These are phyloP conservation scores for Penicillium brasilianum DNA, from an alignment of 2,329 filamentous ascomycete species.

Conservation along the genomic window DNA sequence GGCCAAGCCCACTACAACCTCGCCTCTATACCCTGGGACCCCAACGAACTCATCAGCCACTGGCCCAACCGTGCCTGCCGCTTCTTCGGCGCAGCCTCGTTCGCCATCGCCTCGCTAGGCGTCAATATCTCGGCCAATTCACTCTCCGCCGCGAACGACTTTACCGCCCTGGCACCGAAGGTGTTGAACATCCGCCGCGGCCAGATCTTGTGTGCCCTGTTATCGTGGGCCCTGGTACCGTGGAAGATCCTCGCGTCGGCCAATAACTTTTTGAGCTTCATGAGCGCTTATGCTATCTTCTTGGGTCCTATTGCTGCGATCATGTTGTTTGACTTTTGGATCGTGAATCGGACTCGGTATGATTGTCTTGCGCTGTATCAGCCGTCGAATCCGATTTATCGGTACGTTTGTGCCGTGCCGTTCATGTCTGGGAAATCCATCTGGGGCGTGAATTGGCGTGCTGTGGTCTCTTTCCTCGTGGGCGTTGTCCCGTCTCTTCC, in stretches of 20 bases:
- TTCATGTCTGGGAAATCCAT: conserved; percentile 27
- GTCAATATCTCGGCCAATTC: conserved; percentile 64
- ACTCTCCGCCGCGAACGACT: conserved; percentile 57
- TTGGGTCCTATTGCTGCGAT: conserved; percentile 67
- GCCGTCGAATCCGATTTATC: conserved; percentile 52
- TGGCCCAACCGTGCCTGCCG: conserved; percentile 48
- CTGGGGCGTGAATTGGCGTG: conserved; percentile 64
- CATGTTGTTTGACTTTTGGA: conserved; percentile 65
- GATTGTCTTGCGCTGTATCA: conserved; percentile 60
- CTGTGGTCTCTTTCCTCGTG: conserved; percentile 61
- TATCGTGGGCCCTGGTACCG: conserved; percentile 65
- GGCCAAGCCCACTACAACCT: conserved; percentile 44
- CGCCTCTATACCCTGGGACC: conserved; percentile 51
- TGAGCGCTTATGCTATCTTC: conserved; percentile 70
- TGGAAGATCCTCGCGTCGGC: conserved; percentile 70
- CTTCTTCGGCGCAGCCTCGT: conserved; percentile 59
- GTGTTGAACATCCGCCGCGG: conserved; percentile 64
- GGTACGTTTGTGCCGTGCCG: conserved; percentile 50
- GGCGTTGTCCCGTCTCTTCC: conserved; percentile 63
- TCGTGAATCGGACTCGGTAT: conserved; percentile 57
- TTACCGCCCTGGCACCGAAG: conserved; percentile 59
- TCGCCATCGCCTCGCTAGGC: conserved; percentile 61
- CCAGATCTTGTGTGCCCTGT: conserved; percentile 59
- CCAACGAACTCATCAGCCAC: conserved; percentile 46
- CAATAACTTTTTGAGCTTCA: conserved; percentile 65